A percentile compares a stretch with the other conserved stretches of the same genome.
Evolutionary conservation across 2,329 filamentous ascomycete genomes (phyloP).

Genomic region (Venturia pyrina): DNA sequence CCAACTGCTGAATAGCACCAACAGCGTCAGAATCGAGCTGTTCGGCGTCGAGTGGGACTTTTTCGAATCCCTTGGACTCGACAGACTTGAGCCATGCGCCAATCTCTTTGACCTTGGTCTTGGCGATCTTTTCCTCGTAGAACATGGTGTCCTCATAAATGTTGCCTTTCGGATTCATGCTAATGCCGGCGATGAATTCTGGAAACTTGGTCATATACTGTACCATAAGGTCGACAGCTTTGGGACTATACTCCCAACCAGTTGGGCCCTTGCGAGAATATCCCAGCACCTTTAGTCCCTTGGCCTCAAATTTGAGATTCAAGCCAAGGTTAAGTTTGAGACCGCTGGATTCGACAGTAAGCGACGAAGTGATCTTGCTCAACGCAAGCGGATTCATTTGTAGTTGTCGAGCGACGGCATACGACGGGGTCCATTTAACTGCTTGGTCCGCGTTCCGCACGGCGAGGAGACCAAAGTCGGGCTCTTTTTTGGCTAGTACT

Average conservation of each 20-base stretch:
- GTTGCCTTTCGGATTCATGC: slow-evolving; percentile 74
- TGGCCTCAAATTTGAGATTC: slow-evolving; percentile 93
- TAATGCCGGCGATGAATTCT: slow-evolving; percentile 85
- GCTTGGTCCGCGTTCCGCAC: slow-evolving; percentile 58
- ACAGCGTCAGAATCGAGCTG: slow-evolving; percentile 91
- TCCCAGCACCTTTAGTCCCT: slow-evolving; percentile 89
- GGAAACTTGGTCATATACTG: slow-evolving; percentile 92
- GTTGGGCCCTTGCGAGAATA: slow-evolving; percentile 79
- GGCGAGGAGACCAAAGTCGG: slow-evolving; percentile 69
- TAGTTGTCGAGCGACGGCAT: slow-evolving; percentile 73
- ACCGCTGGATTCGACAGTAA: slow-evolving; percentile 72
- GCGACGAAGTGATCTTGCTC: slow-evolving; percentile 93
- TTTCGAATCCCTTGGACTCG: slow-evolving; percentile 85
- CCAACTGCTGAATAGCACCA: slow-evolving; percentile 64
- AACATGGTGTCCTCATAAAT: slow-evolving; percentile 79
- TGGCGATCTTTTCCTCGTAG: slow-evolving; percentile 64
- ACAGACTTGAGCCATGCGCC: slow-evolving; percentile 85
- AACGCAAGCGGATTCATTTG: slow-evolving; percentile 76
- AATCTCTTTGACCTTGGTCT: slow-evolving; percentile 82
- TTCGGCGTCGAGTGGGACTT: slow-evolving; percentile 90
- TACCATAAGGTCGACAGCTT: slow-evolving; percentile 69
- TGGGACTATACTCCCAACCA: slow-evolving; percentile 92
- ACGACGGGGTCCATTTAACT: slow-evolving; percentile 77
- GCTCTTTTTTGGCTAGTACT: slow-evolving; percentile 60
- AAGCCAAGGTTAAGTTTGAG: slow-evolving; percentile 82